Percentiles rank a stretch among this genome's conserved stretches.
phyloP scores from a whole-genome alignment of 2,329 filamentous ascomycete genomes.

The Trichophyton mentagrophytes region DNA sequence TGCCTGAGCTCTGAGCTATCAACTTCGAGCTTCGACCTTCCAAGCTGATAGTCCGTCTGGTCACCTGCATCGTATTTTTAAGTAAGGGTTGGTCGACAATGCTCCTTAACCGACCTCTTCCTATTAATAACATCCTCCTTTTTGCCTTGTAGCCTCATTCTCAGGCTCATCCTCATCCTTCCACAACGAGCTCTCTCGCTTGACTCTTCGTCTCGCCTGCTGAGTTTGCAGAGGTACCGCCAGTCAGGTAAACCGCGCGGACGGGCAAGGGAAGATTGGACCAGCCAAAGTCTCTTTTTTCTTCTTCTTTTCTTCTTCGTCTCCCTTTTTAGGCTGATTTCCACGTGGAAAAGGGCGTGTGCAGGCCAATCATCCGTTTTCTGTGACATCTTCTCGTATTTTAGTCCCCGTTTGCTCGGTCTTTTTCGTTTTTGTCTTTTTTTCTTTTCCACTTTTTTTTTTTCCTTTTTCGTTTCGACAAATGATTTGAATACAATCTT shows the following conservation, averaged over 20 bases:
- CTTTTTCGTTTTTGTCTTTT: background rate
- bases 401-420: background rate
- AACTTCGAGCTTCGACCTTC: background rate
- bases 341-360: background rate
- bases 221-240: slow-evolving; percentile 3
- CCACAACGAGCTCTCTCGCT: background rate
- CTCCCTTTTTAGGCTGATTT: background rate
- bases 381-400: background rate
- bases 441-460: background rate
- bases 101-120: background rate
- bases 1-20: background rate
- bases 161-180: background rate
- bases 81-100: background rate
- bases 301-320: background rate
- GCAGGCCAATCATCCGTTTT: slow-evolving; percentile 2
- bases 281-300: background rate
- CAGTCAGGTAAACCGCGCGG: slow-evolving; percentile 2
- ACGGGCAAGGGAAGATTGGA: background rate
- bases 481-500: too few species aligned
- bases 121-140: background rate
- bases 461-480: background rate
- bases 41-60: background rate
- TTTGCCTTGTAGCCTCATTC: background rate
- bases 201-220: background rate
- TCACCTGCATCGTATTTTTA: background rate